Evolutionary conservation across 1,139 yeast species (phyloP).

Genomic region (Hanseniaspora gamundiae): DNA sequence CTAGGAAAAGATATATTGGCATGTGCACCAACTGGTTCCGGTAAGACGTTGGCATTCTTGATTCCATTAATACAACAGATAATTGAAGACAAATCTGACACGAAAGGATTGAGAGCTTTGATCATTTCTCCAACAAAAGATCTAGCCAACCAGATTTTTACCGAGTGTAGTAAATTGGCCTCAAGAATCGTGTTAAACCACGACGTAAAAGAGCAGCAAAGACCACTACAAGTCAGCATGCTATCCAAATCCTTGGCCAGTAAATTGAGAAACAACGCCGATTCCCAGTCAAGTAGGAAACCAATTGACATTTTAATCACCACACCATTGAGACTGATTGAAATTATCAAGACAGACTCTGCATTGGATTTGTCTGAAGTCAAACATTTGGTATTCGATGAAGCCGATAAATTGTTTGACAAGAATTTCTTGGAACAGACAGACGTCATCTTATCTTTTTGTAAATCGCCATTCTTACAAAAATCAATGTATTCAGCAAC

Average conservation of each 20-base stretch:
- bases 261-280: slow-evolving; percentile 43
- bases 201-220: slow-evolving; percentile 11
- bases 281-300: slow-evolving; percentile 34
- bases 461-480: slow-evolving; percentile 35
- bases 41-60: slow-evolving; percentile 80
- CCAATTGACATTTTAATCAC: slow-evolving; percentile 75
- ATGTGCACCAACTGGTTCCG: slow-evolving; percentile 92
- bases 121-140: slow-evolving; percentile 90
- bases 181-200: slow-evolving; percentile 28
- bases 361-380: slow-evolving; percentile 46
- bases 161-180: slow-evolving; percentile 50
- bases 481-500: slow-evolving; percentile 92
- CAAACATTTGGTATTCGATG: slow-evolving; percentile 75
- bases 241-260: slow-evolving; percentile 67
- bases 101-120: slow-evolving; percentile 51
- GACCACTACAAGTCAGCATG: slow-evolving; percentile 48
- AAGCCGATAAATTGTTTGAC: slow-evolving; percentile 90
- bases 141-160: slow-evolving; percentile 74
- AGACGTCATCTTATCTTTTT: slow-evolving; percentile 65
- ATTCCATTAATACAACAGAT: slow-evolving; percentile 66
- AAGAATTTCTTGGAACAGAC: slow-evolving; percentile 86
- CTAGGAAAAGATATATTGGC: slow-evolving; percentile 62
- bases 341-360: slow-evolving; percentile 51
- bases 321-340: slow-evolving; percentile 82
- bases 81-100: slow-evolving; percentile 14